phyloP scores from a whole-genome alignment of 2,329 filamentous ascomycete species.

The Orbilia javanica region DNA sequence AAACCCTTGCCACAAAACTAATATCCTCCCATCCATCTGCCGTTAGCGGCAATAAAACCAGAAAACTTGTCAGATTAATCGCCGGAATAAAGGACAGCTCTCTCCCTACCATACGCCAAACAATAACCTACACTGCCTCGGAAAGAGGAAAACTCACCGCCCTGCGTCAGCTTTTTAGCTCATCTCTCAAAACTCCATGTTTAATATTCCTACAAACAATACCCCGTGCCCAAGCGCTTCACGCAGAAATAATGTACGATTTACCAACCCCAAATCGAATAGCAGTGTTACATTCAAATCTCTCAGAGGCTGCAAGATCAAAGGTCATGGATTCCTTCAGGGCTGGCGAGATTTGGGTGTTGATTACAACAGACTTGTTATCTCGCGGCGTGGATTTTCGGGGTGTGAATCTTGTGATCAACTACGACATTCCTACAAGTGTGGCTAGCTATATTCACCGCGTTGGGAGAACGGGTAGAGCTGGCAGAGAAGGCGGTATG shows the following conservation, averaged over 20 bases:
- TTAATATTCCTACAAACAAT: constrained; percentile 98
- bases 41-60: constrained; percentile 61
- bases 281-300: constrained; percentile 88
- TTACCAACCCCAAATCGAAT: constrained; percentile 86
- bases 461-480: constrained; percentile 88
- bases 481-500: constrained; percentile 86
- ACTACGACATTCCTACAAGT: constrained; percentile 95
- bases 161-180: constrained; percentile 81
- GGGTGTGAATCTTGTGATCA: constrained; percentile 94
- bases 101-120: constrained; percentile 90
- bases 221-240: constrained; percentile 84
- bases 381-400: constrained; percentile 94
- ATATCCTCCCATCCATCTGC: constrained; percentile 49
- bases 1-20: constrained; percentile 79
- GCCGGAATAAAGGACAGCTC: constrained; percentile 97
- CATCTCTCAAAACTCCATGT: constrained; percentile 83
- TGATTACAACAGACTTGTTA: constrained; percentile 94
- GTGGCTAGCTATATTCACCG: constrained; percentile 92
- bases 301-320: constrained; percentile 80
- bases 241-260: constrained; percentile 92
- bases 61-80: constrained; percentile 81
- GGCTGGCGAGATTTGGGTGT: constrained; percentile 91
- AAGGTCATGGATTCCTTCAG: constrained; percentile 90
- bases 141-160: constrained; percentile 94
- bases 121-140: constrained; percentile 88